phyloP scores from a whole-genome alignment of 2,329 filamentous ascomycete genomes.

The Drechslerella coelobrocha region DNA sequence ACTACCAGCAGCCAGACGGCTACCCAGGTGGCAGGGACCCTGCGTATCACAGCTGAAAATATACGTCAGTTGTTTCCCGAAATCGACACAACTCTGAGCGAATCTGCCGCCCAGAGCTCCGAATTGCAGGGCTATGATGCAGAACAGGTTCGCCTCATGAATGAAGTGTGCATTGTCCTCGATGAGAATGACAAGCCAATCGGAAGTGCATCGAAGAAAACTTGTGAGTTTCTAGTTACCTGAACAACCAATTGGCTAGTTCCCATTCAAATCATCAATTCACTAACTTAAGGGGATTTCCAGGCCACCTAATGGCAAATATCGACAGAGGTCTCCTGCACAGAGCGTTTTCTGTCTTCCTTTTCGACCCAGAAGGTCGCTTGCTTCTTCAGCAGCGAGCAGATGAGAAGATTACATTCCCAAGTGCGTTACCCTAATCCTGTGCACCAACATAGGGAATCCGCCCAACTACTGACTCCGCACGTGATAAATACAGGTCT shows the following conservation, averaged over 20 bases:
- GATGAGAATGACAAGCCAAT: slow-evolving; percentile 92
- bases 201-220: slow-evolving; percentile 96
- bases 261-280: slow-evolving; percentile 25
- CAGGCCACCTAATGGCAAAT: slow-evolving; percentile 98
- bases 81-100: slow-evolving; percentile 66
- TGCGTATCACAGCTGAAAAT: slow-evolving; percentile 77
- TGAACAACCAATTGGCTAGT: slow-evolving; percentile 16
- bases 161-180: slow-evolving; percentile 96
- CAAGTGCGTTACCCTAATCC: slow-evolving; percentile 57
- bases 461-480: slow-evolving; percentile 1
- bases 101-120: slow-evolving; percentile 70
- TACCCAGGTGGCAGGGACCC: slow-evolving; percentile 60
- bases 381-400: slow-evolving; percentile 95
- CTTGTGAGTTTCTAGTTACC: slow-evolving; percentile 67
- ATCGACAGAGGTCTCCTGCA: slow-evolving; percentile 95
- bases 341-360: slow-evolving; percentile 96
- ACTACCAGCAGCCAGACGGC: slow-evolving; percentile 57
- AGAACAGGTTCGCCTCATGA: slow-evolving; percentile 97
- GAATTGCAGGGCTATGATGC: slow-evolving; percentile 91
- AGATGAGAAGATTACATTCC: slow-evolving; percentile 97
- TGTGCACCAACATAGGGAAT: not conserved
- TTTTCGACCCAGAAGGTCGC: slow-evolving; percentile 93
- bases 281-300: slow-evolving; percentile 51
- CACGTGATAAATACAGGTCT: slow-evolving; percentile 66
- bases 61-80: slow-evolving; percentile 90